A percentile compares a stretch with the other conserved stretches of the same genome.
Conservation (phyloP, 164 flowering plant genomes). For the Akebia trifoliata region DNA sequence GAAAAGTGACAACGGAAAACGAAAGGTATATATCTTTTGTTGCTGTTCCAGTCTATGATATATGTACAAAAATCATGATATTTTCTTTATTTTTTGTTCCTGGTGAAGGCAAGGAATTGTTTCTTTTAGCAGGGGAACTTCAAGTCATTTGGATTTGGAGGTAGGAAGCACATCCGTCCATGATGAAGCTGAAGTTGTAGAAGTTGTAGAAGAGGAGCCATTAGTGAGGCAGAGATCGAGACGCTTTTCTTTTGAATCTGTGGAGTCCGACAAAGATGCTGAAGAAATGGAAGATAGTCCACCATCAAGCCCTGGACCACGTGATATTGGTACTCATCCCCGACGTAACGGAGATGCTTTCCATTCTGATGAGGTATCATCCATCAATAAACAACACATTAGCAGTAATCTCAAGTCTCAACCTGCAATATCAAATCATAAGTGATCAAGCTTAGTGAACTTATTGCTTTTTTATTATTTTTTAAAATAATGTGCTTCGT, state of each 20-base stretch:
- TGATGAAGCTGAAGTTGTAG: conserved; percentile 60
- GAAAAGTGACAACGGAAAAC: conserved; percentile 28
- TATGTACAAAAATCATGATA: conserved; percentile 8
- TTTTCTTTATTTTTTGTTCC: conserved; percentile 9
- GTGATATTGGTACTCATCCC: conserved; percentile 19
- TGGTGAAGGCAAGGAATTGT: conserved; percentile 29
- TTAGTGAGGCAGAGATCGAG: conserved; percentile 61
- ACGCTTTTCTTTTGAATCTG: conserved; percentile 32
- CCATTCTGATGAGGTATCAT: conserved; percentile 60
- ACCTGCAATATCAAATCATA: not conserved
- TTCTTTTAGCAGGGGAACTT: conserved; percentile 20
- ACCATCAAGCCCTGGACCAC: conserved; percentile 46
- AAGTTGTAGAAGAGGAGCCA: conserved; percentile 65
- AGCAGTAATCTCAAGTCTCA: not conserved
- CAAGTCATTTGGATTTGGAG: conserved; percentile 36
- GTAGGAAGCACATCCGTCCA: conserved; percentile 51
- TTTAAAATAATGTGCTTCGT: no score
- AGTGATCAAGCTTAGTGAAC: no score
- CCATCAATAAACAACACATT: not conserved
- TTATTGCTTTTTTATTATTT: not conserved
- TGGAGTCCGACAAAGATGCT: conserved; percentile 33
- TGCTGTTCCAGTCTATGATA: not conserved
- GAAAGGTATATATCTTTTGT: conserved; percentile 45
- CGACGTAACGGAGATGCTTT: conserved; percentile 39
- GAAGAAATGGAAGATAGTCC: conserved; percentile 37